Conservation (phyloP, 768 basidiomycete genomes). For the Dendrothele bispora region DNA sequence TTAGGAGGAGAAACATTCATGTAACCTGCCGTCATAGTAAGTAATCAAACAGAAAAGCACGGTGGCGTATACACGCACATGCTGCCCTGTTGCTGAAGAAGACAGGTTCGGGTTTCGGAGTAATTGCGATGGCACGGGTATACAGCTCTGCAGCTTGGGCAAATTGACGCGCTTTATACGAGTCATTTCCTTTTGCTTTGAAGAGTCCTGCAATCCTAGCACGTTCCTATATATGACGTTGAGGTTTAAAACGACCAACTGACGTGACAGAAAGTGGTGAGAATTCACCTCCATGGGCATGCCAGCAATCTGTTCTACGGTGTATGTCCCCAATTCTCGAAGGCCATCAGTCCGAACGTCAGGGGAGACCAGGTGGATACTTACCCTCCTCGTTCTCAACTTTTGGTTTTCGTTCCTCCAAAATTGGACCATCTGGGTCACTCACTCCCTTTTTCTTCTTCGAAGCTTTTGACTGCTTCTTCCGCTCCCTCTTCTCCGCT, state of each 20-base stretch:
- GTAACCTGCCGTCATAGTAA: conserved; percentile 56
- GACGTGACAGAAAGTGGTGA: conserved; percentile 4
- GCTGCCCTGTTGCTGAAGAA: conserved; percentile 98
- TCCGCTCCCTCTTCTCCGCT: conserved; percentile 41
- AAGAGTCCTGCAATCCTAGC: conserved; percentile 57
- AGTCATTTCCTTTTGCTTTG: conserved; percentile 71
- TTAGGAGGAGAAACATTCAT: conserved; percentile 88
- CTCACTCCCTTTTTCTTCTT: conserved; percentile 63
- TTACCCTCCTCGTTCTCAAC: conserved; percentile 33
- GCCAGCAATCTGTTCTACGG: conserved; percentile 54
- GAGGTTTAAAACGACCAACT: conserved; percentile 4
- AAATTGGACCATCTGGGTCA: conserved; percentile 68
- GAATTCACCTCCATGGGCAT: conserved; percentile 58
- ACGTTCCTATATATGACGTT: conserved; percentile 51
- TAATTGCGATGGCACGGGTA: conserved; percentile 71
- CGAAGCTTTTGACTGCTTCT: conserved; percentile 44
- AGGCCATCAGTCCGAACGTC: conserved; percentile 14
- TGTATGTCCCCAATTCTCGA: conserved; percentile 35
- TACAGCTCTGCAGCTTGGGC: conserved; percentile 61
- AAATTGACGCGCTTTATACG: conserved; percentile 66
- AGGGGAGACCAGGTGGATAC: conserved; percentile 14
- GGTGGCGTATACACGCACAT: conserved; percentile 50
- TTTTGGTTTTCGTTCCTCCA: conserved; percentile 70
- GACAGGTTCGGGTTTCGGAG: conserved; percentile 83
- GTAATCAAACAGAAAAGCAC: neutral